Percentiles rank a stretch among this genome's conserved stretches.
Evolutionary conservation across 768 basidiomycete genomes (phyloP).

Genomic region (Gymnopilus junonius): DNA sequence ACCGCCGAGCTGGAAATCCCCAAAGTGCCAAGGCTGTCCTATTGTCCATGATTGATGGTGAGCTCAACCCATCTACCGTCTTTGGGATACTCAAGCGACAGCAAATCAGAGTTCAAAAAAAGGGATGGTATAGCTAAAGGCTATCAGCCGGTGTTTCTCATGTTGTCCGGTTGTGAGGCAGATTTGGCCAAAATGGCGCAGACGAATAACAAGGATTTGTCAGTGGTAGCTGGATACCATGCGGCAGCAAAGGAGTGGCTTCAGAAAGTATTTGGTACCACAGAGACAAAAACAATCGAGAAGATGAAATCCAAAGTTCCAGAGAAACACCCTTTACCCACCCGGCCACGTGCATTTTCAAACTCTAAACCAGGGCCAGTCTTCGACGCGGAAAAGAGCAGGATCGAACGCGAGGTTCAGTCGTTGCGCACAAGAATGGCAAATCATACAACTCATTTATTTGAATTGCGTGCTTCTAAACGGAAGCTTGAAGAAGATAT

Average conservation of each 20-base stretch:
- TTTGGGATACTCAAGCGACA: conserved; percentile 3
- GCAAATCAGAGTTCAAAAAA: conserved; percentile 42
- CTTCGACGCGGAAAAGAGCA: neutral
- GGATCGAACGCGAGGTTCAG: conserved; percentile 42
- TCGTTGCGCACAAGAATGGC: conserved; percentile 39
- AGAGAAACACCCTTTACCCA: neutral
- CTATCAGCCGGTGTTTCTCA: conserved; percentile 53
- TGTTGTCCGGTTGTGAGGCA: conserved; percentile 58
- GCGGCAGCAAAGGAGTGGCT: conserved; percentile 47
- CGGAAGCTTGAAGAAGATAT: conserved; percentile 49
- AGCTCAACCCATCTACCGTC: conserved; percentile 1
- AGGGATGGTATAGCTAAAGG: conserved; percentile 39
- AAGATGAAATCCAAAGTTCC: neutral
- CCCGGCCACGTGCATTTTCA: neutral
- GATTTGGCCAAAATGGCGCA: conserved; percentile 45
- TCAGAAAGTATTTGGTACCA: conserved; percentile 49
- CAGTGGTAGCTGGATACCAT: conserved; percentile 40
- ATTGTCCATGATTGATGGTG: conserved; percentile 53
- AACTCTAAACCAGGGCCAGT: neutral
- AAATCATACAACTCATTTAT: conserved; percentile 31
- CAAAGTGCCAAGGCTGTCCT: conserved; percentile 47
- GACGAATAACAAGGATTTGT: conserved; percentile 23
- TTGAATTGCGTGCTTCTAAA: conserved; percentile 39
- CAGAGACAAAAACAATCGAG: neutral
- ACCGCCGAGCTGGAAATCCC: conserved; percentile 53